These are phyloP conservation scores for Primulina eburnea DNA, from an alignment of 257 asterid species.

Conservation along the genomic window DNA sequence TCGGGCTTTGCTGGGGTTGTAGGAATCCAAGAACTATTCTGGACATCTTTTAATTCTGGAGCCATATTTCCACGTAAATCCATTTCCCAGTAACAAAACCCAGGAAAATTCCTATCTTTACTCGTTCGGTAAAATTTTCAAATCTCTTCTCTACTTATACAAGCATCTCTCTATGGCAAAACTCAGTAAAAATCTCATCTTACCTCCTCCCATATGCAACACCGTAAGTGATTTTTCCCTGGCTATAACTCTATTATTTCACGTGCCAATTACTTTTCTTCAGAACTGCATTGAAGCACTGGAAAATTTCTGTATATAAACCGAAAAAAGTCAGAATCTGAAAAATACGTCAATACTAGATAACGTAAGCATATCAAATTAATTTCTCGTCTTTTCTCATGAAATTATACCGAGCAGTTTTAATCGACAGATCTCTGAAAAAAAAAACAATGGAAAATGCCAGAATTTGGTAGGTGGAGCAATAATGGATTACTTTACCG, in stretches of 20 bases:
- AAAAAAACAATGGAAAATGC: background rate
- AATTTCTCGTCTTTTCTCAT: background rate
- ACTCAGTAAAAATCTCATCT: background rate
- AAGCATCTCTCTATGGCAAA: background rate
- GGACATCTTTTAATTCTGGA: slow-evolving; percentile 27
- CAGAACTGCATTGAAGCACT: slow-evolving; percentile 27
- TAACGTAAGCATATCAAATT: background rate
- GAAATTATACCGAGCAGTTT: slow-evolving; percentile 16
- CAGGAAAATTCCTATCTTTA: slow-evolving; percentile 33
- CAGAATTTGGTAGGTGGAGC: slow-evolving; percentile 4
- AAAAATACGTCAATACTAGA: background rate
- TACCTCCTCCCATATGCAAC: background rate
- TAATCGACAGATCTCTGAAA: slow-evolving; percentile 35
- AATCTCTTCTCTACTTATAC: background rate
- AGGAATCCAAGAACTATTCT: slow-evolving; percentile 55
- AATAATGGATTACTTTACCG: background rate
- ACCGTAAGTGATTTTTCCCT: background rate
- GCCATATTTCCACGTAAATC: slow-evolving; percentile 37
- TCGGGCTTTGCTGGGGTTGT: slow-evolving; percentile 60
- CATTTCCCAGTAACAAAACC: slow-evolving; percentile 41
- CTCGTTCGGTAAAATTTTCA: slow-evolving; percentile 15
- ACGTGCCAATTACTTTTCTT: slow-evolving; percentile 4
- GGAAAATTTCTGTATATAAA: slow-evolving; percentile 8
- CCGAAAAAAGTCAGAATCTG: slow-evolving; percentile 7
- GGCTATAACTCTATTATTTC: background rate